These are phyloP conservation scores for Arthrobotrys musiformis DNA, from an alignment of 2,329 filamentous ascomycete species.

Conservation along the genomic window DNA sequence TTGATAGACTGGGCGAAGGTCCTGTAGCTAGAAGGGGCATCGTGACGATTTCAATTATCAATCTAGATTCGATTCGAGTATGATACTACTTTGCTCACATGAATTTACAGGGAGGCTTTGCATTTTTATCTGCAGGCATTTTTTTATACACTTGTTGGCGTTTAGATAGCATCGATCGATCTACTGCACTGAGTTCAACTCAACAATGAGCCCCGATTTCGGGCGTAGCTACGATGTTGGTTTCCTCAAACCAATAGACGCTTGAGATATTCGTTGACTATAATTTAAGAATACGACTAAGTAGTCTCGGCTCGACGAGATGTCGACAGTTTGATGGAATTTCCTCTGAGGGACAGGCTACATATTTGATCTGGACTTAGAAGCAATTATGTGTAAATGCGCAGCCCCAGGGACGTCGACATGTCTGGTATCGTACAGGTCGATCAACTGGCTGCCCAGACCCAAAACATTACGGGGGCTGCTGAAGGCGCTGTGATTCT, in stretches of 20 bases:
- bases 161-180: background rate
- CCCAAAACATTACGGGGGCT: too few species aligned
- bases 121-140: background rate
- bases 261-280: background rate
- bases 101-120: background rate
- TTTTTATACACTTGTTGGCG: background rate
- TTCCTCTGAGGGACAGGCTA: background rate
- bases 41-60: background rate
- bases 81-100: background rate
- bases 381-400: background rate
- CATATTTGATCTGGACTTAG: background rate
- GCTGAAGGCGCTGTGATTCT: too few species aligned
- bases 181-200: background rate
- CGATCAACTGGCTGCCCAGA: too few species aligned
- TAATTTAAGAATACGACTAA: background rate
- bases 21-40: background rate
- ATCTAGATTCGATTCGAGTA: background rate
- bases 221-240: background rate
- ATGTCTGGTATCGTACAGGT: too few species aligned
- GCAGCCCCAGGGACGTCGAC: too few species aligned
- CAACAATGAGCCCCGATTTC: background rate
- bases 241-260: background rate
- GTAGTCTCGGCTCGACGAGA: background rate
- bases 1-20: background rate
- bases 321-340: background rate